Evolutionary conservation across 208 protist genomes (phyloP), one percentile per base, ranked within the genome.

Genomic region (Blechomonas ayalai): DNA sequence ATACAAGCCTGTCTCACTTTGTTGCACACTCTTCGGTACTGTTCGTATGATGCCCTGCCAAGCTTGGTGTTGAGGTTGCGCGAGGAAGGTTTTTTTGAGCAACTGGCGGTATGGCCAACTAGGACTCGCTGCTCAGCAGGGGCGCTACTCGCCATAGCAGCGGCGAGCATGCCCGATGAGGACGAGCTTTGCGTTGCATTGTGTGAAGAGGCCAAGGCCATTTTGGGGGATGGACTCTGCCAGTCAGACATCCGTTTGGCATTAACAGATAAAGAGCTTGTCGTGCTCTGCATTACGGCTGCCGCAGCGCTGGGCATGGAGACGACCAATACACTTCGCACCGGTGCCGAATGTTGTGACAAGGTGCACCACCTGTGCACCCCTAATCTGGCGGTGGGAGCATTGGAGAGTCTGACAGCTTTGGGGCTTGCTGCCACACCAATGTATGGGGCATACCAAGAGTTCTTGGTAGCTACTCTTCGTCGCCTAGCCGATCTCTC

Each of bases 291-390:
- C 36, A n/a, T 76, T 32, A 65, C 51, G 24, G 36, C 39, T 1
- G 25, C 59, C 13, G 54, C 58, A 5, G 50, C 48, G 20, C 52
- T 81, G 31, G 65, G 52, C 7, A 31, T 32, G 34, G 45, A 27
- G 43, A n/a, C n/a, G n/a, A n/a, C n/a, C n/a, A n/a, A n/a, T n/a
- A n/a, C n/a, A n/a, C n/a, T n/a, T n/a, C n/a, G n/a, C n/a, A n/a
- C n/a, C n/a, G 37, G 37, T 19, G 16, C 37, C 37, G 23, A 42
- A 16, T 42, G 23, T 42, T 42, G 23, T n/a, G 37, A 42, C 9
- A 42, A 16, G 37, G 23, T 79, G 3, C 75, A 84, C 37, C 49
- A 55, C 3, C 27, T 78, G 15, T 56, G 67, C 29, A 77, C 66
- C 1, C 75, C 75, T 2, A 32, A 39, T 7, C 31, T 77, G 12